phyloP scores from a whole-genome alignment of 2,329 filamentous ascomycete species.

The Diaporthe citri region DNA sequence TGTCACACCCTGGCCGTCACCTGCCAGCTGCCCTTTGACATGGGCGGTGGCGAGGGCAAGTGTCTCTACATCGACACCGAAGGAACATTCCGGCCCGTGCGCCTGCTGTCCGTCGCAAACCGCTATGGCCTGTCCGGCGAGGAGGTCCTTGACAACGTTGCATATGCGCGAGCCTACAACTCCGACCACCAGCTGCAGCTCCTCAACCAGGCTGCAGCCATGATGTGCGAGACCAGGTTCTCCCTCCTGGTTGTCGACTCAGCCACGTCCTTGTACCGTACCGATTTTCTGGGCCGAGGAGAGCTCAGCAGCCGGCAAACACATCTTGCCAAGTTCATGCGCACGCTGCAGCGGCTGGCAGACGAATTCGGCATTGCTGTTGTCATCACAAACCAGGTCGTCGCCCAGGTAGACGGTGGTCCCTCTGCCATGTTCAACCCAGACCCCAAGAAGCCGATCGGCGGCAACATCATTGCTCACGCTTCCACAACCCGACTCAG shows the following conservation, averaged over 20 bases:
- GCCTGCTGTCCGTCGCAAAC: conserved; percentile 91
- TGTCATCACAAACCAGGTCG: conserved; percentile 98
- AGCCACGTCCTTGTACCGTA: conserved; percentile 94
- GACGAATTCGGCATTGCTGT: conserved; percentile 96
- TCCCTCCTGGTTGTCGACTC: conserved; percentile 96
- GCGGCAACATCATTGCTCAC: conserved; percentile 98
- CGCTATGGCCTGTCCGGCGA: conserved; percentile 95
- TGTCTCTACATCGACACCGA: conserved; percentile 99
- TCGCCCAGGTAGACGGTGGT: conserved; percentile 96
- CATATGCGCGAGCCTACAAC: conserved; percentile 98
- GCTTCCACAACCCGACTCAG: conserved; percentile 95
- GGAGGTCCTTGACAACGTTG: conserved; percentile 97
- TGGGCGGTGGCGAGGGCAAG: conserved; percentile 98
- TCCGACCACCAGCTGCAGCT: conserved; percentile 97
- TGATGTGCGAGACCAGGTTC: conserved; percentile 99
- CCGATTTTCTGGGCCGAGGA: conserved; percentile 95
- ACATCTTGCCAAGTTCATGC: conserved; percentile 90
- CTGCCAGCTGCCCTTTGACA: conserved; percentile 97
- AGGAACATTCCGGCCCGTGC: conserved; percentile 94
- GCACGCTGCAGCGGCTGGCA: conserved; percentile 81
- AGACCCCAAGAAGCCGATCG: conserved; percentile 98
- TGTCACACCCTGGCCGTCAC: conserved; percentile 99
- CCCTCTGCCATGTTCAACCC: conserved; percentile 98
- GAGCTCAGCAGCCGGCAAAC: conserved; percentile 95
- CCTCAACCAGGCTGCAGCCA: conserved; percentile 92